These are phyloP conservation scores for Fusarium nurragi DNA, from an alignment of 2,329 filamentous ascomycete species.

Conservation along the genomic window DNA sequence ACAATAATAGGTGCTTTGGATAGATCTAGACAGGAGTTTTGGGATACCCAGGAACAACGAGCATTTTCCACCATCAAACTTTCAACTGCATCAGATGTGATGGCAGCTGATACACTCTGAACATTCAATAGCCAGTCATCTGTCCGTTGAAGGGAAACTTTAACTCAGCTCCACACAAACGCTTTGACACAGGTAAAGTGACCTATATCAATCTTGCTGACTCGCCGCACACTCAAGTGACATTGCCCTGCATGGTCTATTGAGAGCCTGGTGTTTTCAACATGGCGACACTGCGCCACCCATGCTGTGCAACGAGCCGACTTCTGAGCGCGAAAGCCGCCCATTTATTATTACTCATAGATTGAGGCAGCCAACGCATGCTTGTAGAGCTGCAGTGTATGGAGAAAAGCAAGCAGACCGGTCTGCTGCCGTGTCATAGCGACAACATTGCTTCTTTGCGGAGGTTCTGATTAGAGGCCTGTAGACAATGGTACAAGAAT, in stretches of 20 bases:
- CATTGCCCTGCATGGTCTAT: constrained; percentile 14
- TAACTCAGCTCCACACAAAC: background rate
- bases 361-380: background rate
- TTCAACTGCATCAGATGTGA: background rate
- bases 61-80: background rate
- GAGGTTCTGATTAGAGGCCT: background rate
- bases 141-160: background rate
- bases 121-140: background rate
- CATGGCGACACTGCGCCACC: background rate
- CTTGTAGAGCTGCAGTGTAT: background rate
- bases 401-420: background rate
- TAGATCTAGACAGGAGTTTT: constrained; percentile 39
- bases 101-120: background rate
- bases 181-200: background rate
- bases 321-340: background rate
- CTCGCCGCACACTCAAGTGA: background rate
- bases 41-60: constrained; percentile 32
- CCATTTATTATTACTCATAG: background rate
- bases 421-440: background rate
- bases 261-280: constrained; percentile 4
- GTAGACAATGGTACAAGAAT: background rate
- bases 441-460: constrained; percentile 7
- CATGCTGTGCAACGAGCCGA: background rate
- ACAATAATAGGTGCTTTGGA: background rate
- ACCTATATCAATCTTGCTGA: constrained; percentile 19